Percentiles rank a stretch among this genome's conserved stretches.
Evolutionary conservation across 345 rosid species (phyloP).

Genomic region (Schrenkiella parvula): DNA sequence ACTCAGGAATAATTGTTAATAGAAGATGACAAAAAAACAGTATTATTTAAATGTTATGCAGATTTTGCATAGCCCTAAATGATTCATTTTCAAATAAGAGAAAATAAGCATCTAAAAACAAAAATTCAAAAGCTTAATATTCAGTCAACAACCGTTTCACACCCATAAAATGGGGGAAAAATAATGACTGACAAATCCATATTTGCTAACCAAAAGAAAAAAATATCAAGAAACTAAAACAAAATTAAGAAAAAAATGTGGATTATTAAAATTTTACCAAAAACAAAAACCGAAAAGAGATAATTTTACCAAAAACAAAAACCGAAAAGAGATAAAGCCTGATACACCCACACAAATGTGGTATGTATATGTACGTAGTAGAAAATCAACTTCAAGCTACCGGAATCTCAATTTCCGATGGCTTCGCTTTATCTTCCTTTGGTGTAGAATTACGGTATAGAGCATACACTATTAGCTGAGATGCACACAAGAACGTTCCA

Average conservation of each 20-base stretch:
- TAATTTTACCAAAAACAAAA: not conserved
- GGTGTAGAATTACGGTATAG: constrained; percentile 37
- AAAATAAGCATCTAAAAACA: not conserved
- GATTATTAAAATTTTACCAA: constrained; percentile 1
- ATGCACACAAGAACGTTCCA: constrained; percentile 38
- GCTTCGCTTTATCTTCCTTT: constrained; percentile 9
- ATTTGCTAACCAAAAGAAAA: not conserved
- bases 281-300: no score
- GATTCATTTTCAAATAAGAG: not conserved
- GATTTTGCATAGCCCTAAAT: not conserved
- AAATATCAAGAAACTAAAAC: not conserved
- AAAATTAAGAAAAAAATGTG: not conserved
- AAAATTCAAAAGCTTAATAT: not conserved
- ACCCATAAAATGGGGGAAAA: not conserved
- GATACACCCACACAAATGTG: constrained; percentile 24
- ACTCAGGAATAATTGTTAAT: not conserved
- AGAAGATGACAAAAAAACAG: not conserved
- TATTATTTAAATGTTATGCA: not conserved
- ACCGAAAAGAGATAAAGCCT: not conserved
- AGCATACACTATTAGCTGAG: constrained; percentile 42
- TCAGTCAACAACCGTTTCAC: not conserved
- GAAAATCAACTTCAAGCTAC: not conserved
- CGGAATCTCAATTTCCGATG: constrained; percentile 45
- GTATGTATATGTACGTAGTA: constrained; percentile 4
- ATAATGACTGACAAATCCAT: not conserved